Conservation (phyloP, 2,329 filamentous ascomycete species). For the Claviceps quebecensis region DNA sequence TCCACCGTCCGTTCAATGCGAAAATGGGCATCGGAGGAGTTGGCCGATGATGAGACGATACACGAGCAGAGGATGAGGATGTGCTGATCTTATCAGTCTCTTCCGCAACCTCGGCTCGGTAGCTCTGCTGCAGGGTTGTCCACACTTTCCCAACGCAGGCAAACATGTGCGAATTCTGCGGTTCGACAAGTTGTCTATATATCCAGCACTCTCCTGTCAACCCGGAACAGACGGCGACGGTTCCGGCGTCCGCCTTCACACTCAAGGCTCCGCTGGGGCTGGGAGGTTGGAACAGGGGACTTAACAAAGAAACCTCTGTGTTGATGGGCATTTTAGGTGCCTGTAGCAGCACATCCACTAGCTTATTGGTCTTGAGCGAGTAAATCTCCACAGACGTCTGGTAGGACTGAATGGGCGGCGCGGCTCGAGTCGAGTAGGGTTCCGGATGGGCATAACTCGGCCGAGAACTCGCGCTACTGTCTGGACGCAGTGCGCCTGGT, state of each 20-base stretch:
- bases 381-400: slow-evolving; percentile 85
- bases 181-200: slow-evolving; percentile 38
- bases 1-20: slow-evolving; percentile 57
- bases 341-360: slow-evolving; percentile 59
- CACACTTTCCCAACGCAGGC: slow-evolving; percentile 78
- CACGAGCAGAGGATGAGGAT: slow-evolving; percentile 18
- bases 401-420: slow-evolving; percentile 43
- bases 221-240: slow-evolving; percentile 63
- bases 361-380: slow-evolving; percentile 62
- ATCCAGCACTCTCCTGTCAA: slow-evolving; percentile 78
- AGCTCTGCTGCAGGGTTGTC: slow-evolving; percentile 63
- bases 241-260: slow-evolving; percentile 58
- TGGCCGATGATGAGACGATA: slow-evolving; percentile 15
- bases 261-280: slow-evolving; percentile 58
- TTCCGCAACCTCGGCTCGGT: slow-evolving; percentile 32
- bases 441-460: slow-evolving; percentile 25
- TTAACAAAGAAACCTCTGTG: slow-evolving; percentile 38
- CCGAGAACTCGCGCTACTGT: slow-evolving; percentile 28
- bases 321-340: slow-evolving; percentile 49
- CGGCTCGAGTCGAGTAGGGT: slow-evolving; percentile 19
- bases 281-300: slow-evolving; percentile 54
- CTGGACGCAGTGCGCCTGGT: slow-evolving; percentile 20
- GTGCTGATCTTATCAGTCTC: slow-evolving; percentile 29
- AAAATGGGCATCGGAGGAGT: slow-evolving; percentile 49
- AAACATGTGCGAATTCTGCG: slow-evolving; percentile 32